Conservation (phyloP, 2,329 filamentous ascomycete species). For the Stagonosporopsis cucurbitacearum region DNA sequence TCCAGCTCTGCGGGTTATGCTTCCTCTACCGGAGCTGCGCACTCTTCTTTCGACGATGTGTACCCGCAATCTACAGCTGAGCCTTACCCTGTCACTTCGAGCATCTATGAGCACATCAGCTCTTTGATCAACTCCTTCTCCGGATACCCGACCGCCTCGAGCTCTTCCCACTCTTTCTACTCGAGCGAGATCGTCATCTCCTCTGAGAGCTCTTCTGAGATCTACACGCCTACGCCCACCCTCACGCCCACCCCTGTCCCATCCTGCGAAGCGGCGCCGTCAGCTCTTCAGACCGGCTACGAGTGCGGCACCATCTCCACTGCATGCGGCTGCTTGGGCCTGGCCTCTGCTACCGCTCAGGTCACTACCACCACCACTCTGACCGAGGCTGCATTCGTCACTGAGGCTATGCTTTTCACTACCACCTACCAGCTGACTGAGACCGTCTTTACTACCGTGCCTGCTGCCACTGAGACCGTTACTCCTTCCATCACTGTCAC, state of each 20-base stretch:
- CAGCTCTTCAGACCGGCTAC: constrained; percentile 13
- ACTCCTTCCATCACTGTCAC: constrained; percentile 17
- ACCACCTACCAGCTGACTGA: constrained; percentile 8
- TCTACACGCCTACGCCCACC: constrained; percentile 6
- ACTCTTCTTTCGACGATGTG: constrained; percentile 2
- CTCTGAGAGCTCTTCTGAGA: constrained; percentile 7
- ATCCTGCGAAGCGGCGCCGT: constrained; percentile 18
- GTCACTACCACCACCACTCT: constrained; percentile 9
- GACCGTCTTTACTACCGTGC: constrained; percentile 8
- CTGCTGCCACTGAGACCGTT: constrained; percentile 6
- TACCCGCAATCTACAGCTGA: constrained; percentile 11
- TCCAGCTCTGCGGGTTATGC: constrained; percentile 9
- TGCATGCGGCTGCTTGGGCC: constrained; percentile 19
- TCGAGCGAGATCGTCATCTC: constrained; percentile 6
- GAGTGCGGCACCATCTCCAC: constrained; percentile 10
- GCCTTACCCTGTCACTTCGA: constrained; percentile 13
- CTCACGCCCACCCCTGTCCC: constrained; percentile 10
- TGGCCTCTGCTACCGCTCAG: constrained; percentile 15
- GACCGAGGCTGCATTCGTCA: constrained; percentile 7
- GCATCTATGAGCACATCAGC: constrained; percentile 18
- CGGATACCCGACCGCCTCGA: constrained; percentile 4
- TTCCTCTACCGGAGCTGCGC: neutral
- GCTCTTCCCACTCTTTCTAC: constrained; percentile 5
- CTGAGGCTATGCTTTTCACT: constrained; percentile 10
- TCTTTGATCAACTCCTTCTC: constrained; percentile 14